Base-by-base conservation (phyloP, 352 stramenopile species). In the Phytophthora kernoviae region DNA sequence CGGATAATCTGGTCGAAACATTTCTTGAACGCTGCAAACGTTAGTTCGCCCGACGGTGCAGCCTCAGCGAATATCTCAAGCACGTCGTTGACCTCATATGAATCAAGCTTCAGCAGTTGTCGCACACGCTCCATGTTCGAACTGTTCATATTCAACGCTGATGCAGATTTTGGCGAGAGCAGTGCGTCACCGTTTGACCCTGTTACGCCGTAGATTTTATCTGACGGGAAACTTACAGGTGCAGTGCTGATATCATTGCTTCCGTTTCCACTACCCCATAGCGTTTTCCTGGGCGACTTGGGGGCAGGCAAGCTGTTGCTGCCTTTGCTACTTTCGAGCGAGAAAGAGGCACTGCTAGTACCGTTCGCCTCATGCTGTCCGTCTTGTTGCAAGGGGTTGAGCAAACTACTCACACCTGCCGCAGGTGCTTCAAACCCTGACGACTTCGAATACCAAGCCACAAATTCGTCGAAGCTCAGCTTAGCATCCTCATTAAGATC, bases 1-100 rank as follows among this genome's bases (percentile, higher is more conserved):
- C 88, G 84, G 58, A 93, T 89, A 32, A 96, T 93, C 59, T 93
- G 84, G 50, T 94, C 84, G 51, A 96, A 94, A 37, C 84, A 96
- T 52, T 93, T 91, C 50, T 93, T 93, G 61, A 96, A 95, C 37
- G 81, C 82, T 4, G 79, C 75, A 51, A 92, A 94, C 21, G 63
- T 88, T 30, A 96, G 57, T 55, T 93, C 82, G 2, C 84, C 85
- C 0, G 79, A 91, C 18, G 87, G 86, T 21, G 85, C 84, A 10
- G 84, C 86, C 42, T 96, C 87, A 0, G 83, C 84, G 54, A 96
- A 94, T 50, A 95, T 93, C 62, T 96, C 85, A 36, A 96, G 82
- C 39, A 96, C 62, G 42, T 96, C 88, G 61, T 93, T 92, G 21
- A 95, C 83, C 62, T 91, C 81, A 73, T 94, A 96, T 12, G 80